phyloP scores from a whole-genome alignment of 2,329 filamentous ascomycete species.

The Exophiala sideris region DNA sequence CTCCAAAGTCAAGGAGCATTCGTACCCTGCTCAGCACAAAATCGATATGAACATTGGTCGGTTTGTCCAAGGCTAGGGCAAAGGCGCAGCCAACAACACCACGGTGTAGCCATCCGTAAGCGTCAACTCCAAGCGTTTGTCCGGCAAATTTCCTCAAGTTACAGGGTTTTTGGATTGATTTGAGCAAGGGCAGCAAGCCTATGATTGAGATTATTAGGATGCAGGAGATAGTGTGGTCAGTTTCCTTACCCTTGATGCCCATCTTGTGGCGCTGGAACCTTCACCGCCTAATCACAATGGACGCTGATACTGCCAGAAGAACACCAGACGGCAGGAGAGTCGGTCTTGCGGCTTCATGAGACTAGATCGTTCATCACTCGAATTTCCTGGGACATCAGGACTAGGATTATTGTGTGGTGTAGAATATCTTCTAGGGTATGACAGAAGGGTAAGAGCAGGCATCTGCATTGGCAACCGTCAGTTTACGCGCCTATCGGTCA shows the following conservation, averaged over 20 bases:
- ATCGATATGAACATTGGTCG: constrained; percentile 87
- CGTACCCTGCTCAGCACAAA: constrained; percentile 85
- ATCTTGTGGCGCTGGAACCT: constrained; percentile 28
- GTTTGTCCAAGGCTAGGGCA: constrained; percentile 83
- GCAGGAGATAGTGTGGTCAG: background rate
- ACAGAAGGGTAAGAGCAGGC: too few relatives aligned
- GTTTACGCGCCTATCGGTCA: too few relatives aligned
- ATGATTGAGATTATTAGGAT: background rate
- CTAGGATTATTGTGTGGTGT: too few relatives aligned
- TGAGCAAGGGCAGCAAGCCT: constrained; percentile 87
- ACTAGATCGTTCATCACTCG: background rate
- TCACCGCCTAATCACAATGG: constrained; percentile 20
- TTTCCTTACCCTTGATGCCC: constrained; percentile 44
- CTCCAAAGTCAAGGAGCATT: constrained; percentile 90
- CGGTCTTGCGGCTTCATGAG: background rate
- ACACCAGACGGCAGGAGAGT: background rate
- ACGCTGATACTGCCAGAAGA: background rate
- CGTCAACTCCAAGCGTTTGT: constrained; percentile 89
- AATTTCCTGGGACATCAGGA: too few relatives aligned
- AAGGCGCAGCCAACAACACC: constrained; percentile 86
- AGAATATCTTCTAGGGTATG: too few relatives aligned
- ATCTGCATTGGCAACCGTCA: too few relatives aligned
- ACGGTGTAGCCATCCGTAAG: constrained; percentile 96
- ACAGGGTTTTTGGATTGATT: constrained; percentile 89
- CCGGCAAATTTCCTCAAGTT: constrained; percentile 83